A percentile compares a stretch with the other conserved stretches of the same genome.
Conservation (phyloP, 169 alveolate genomes). For the Cryptosporidium sp. region DNA sequence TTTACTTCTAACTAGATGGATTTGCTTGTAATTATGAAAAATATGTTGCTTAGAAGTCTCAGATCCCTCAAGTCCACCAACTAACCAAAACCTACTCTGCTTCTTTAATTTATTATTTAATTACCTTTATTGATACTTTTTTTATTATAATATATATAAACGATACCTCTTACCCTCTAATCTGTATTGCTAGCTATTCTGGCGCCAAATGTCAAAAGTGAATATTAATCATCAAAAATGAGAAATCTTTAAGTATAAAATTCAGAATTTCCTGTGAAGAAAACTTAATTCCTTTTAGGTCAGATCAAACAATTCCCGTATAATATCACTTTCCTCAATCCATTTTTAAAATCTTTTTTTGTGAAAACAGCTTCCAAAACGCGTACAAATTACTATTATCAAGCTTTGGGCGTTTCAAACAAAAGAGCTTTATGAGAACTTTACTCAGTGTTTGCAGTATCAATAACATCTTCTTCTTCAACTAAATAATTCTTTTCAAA, state of each 20-base stretch:
- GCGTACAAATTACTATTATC: too few relatives aligned
- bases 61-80: neutral
- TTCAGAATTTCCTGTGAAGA: neutral
- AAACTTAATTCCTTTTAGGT: too few relatives aligned
- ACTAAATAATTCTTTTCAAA: neutral
- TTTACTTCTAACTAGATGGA: neutral
- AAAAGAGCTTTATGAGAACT: neutral
- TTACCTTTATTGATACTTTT: neutral
- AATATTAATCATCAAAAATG: neutral
- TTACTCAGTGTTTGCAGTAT: too few relatives aligned
- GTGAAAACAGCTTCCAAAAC: neutral
- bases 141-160: neutral
- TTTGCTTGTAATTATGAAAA: neutral
- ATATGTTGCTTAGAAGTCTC: neutral
- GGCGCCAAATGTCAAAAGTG: constrained; percentile 18
- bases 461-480: too few relatives aligned
- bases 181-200: neutral
- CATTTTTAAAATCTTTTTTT: neutral
- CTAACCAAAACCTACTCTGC: neutral
- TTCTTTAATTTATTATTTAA: neutral
- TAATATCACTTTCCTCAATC: too few relatives aligned
- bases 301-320: neutral
- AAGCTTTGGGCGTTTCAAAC: neutral
- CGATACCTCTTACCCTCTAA: neutral
- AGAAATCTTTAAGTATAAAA: neutral